Conservation (phyloP, 352 stramenopile genomes). For the Phytophthora pseudosyringae region DNA sequence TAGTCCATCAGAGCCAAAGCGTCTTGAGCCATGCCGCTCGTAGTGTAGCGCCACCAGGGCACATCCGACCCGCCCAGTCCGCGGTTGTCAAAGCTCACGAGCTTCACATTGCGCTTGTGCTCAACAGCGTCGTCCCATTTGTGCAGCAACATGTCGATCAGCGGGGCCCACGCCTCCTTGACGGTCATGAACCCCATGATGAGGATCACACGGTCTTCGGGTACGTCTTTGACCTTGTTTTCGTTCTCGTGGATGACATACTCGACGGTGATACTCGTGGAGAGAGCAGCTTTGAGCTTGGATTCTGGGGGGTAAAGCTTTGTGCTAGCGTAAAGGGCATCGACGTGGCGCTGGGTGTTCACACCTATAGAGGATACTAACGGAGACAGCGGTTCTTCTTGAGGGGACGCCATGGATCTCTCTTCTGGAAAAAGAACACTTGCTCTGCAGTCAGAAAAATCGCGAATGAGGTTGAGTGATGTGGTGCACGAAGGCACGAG, state of each 20-base stretch:
- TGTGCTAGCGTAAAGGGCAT: conserved; percentile 42
- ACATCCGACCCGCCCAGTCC: conserved; percentile 49
- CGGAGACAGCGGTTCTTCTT: conserved; percentile 12
- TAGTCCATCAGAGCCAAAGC: conserved; percentile 54
- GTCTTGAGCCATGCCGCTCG: conserved; percentile 57
- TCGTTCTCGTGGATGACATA: conserved; percentile 50
- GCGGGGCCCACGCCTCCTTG: conserved; percentile 54
- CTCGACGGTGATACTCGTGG: conserved; percentile 53
- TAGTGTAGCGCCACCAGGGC: conserved; percentile 52
- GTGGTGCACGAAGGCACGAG: background rate
- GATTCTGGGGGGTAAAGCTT: conserved; percentile 31
- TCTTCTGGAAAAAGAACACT: background rate
- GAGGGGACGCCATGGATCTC: conserved; percentile 13
- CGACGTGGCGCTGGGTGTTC: conserved; percentile 44
- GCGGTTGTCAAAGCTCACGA: conserved; percentile 68
- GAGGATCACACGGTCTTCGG: conserved; percentile 43
- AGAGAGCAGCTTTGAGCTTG: conserved; percentile 28
- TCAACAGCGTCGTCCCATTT: conserved; percentile 37
- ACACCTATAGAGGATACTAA: conserved; percentile 37
- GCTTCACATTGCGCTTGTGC: conserved; percentile 37
- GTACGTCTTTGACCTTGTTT: conserved; percentile 9
- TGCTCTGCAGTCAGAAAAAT: conserved; percentile 5
- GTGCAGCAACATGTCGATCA: conserved; percentile 52
- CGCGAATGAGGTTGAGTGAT: conserved; percentile 11
- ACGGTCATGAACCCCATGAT: conserved; percentile 59